phyloP scores from a whole-genome alignment of 306 rosid genomes.

The Gleditsia sinensis region DNA sequence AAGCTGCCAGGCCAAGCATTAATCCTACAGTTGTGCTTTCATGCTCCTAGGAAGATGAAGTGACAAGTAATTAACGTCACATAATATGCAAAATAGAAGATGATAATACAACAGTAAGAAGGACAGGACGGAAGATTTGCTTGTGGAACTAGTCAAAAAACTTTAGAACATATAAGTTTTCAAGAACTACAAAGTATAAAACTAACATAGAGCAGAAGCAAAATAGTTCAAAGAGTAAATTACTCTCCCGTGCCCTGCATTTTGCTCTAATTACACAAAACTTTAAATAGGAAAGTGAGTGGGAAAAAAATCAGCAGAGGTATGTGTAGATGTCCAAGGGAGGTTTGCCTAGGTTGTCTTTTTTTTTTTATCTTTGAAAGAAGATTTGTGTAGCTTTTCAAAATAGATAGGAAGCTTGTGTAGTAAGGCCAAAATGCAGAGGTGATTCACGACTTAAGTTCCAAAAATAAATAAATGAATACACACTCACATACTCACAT shows the following conservation, averaged over 20 bases:
- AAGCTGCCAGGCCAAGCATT: conserved; percentile 97
- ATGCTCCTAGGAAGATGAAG: conserved; percentile 67
- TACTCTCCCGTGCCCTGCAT: too few species aligned
- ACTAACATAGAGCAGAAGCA: too few species aligned
- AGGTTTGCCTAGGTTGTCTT: too few species aligned
- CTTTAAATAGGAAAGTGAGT: background rate
- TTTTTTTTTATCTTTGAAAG: background rate
- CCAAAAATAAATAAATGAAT: background rate
- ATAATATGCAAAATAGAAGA: conserved; percentile 29
- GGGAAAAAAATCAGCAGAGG: too few species aligned
- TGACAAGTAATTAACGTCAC: conserved; percentile 36
- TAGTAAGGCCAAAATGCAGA: background rate
- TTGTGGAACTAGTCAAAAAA: too few species aligned
- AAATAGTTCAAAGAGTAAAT: too few species aligned
- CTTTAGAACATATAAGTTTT: too few species aligned
- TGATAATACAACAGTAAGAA: conserved; percentile 22
- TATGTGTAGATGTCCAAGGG: background rate
- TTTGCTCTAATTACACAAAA: too few species aligned
- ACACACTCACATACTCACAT: background rate
- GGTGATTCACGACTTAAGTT: background rate
- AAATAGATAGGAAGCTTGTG: background rate
- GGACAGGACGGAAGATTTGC: conserved; percentile 4
- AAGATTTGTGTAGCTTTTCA: background rate
- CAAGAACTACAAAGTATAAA: too few species aligned
- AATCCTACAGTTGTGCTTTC: conserved; percentile 91